Percentiles rank a stretch among this genome's conserved stretches.
phyloP scores from a whole-genome alignment of 805 yeast species.

The Schwanniomyces yamadae region DNA sequence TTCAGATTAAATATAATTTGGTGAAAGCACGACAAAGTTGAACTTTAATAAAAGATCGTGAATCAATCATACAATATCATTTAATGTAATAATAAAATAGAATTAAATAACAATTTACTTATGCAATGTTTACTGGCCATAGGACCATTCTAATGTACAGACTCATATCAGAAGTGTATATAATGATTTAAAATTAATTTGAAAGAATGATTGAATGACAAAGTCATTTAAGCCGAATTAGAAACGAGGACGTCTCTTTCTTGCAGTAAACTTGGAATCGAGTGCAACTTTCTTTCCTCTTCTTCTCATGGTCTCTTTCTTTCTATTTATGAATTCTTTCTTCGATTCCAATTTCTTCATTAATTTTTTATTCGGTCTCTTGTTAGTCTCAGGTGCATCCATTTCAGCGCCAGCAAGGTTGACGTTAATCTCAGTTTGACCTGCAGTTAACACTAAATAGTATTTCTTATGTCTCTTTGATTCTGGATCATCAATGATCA shows the following conservation, averaged over 20 bases:
- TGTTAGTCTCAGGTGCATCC: slow-evolving; percentile 57
- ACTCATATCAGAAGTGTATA: too few relatives aligned
- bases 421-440: slow-evolving; percentile 68
- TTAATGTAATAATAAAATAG: too few relatives aligned
- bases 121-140: too few relatives aligned
- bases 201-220: too few relatives aligned
- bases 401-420: slow-evolving; percentile 79
- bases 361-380: slow-evolving; percentile 44
- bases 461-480: slow-evolving; percentile 87
- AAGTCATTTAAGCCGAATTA: too few relatives aligned
- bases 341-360: slow-evolving; percentile 64
- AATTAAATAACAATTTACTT: too few relatives aligned
- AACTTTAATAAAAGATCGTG: too few relatives aligned
- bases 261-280: slow-evolving; percentile 90
- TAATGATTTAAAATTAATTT: too few relatives aligned
- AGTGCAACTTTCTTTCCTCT: slow-evolving; percentile 87
- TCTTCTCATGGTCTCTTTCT: slow-evolving; percentile 89
- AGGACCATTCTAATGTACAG: too few relatives aligned
- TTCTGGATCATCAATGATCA: slow-evolving; percentile 91
- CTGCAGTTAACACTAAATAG: slow-evolving; percentile 87
- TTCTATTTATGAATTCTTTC: slow-evolving; percentile 80
- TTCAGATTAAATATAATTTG: too few relatives aligned
- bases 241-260: slow-evolving; percentile 52
- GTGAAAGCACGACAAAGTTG: too few relatives aligned
- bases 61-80: too few relatives aligned